Evolutionary conservation across 139 green algal species (phyloP).

Genomic region (Nannochloris sp.): DNA sequence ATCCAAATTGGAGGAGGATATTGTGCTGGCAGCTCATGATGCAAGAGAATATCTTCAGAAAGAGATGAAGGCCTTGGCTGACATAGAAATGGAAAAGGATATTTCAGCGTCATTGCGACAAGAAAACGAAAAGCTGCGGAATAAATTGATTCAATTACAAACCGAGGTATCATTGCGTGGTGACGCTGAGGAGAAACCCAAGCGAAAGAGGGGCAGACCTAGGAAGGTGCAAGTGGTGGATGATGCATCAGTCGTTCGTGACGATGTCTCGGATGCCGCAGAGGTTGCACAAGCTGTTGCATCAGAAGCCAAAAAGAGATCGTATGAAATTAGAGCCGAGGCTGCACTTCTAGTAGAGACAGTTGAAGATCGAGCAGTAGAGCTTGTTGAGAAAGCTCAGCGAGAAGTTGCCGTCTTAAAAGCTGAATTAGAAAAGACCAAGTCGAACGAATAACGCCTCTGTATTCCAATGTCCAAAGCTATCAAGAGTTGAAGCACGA

Average conservation of each 20-base stretch:
- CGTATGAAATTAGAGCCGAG: slow-evolving; percentile 26
- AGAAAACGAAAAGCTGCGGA: slow-evolving; percentile 1
- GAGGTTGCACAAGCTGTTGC: neutral
- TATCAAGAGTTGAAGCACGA: no score
- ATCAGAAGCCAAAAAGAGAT: slow-evolving; percentile 8
- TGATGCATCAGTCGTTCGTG: neutral
- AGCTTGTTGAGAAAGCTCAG: slow-evolving; percentile 9
- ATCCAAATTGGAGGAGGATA: neutral
- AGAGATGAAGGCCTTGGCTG: slow-evolving; percentile 20
- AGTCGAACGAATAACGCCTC: no score
- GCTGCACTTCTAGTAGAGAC: slow-evolving; percentile 29
- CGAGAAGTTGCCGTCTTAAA: slow-evolving; percentile 5
- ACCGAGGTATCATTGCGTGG: neutral
- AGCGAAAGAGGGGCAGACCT: neutral
- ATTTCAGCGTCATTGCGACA: no score
- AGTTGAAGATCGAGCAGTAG: slow-evolving; percentile 22
- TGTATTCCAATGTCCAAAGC: no score
- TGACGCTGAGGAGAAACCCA: neutral
- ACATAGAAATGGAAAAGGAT: slow-evolving; percentile 2
- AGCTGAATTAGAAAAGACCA: slow-evolving; percentile 10
- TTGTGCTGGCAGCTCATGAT: slow-evolving; percentile 17
- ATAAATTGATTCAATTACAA: neutral
- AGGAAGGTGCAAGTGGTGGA: neutral
- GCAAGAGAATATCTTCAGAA: slow-evolving; percentile 23
- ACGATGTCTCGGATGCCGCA: neutral